Percentiles rank a stretch among this genome's conserved stretches.
phyloP scores from a whole-genome alignment of 495 filamentous ascomycete genomes.

The Penicillium simplicissimum region DNA sequence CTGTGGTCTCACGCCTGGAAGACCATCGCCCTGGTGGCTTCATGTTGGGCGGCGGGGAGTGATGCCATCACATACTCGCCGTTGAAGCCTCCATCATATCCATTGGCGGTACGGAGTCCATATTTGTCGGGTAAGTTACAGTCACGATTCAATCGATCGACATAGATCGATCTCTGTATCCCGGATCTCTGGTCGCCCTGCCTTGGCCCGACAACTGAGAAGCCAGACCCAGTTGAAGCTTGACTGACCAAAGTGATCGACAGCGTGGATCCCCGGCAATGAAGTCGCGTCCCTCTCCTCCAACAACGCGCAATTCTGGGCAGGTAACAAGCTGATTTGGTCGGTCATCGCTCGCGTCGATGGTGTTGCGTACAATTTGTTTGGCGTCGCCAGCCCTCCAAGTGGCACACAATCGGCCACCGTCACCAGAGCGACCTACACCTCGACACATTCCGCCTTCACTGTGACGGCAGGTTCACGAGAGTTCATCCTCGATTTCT shows the following conservation, averaged over 20 bases:
- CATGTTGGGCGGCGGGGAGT: slow-evolving; percentile 13
- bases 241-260: slow-evolving; percentile 13
- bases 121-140: slow-evolving; percentile 37
- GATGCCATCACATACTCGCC: slow-evolving; percentile 33
- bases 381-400: slow-evolving; percentile 35
- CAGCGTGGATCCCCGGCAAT: slow-evolving; percentile 49
- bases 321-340: slow-evolving; percentile 43
- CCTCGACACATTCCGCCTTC: slow-evolving; percentile 43
- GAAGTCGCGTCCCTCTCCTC: slow-evolving; percentile 31
- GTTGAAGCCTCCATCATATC: slow-evolving; percentile 42
- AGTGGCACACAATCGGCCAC: slow-evolving; percentile 29
- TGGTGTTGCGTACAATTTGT: slow-evolving; percentile 44
- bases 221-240: neutral
- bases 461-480: slow-evolving; percentile 36
- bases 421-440: slow-evolving; percentile 38
- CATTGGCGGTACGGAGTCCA: slow-evolving; percentile 43
- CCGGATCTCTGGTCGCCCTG: neutral
- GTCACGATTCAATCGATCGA: slow-evolving; percentile 6
- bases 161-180: neutral
- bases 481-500: slow-evolving; percentile 53
- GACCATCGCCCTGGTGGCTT: slow-evolving; percentile 9
- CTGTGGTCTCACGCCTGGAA: slow-evolving; percentile 8
- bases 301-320: slow-evolving; percentile 47
- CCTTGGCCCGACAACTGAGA: no score
- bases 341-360: slow-evolving; percentile 45